Percentiles rank a stretch among this genome's conserved stretches.
Evolutionary conservation across 768 basidiomycete species (phyloP).

Genomic region (Kwoniella botswanensis): DNA sequence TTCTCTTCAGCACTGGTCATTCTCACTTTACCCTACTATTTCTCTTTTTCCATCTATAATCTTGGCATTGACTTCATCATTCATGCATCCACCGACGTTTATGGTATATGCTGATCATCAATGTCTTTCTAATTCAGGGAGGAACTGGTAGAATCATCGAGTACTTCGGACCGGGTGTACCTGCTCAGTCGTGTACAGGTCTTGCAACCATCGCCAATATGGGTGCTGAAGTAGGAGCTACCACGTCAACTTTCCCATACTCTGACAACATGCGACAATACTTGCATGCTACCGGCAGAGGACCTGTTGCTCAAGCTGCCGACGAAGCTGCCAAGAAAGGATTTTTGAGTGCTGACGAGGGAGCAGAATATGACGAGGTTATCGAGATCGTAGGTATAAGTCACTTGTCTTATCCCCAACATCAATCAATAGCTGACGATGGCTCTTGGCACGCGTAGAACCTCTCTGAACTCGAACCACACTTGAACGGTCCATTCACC

Average conservation of each 20-base stretch:
- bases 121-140: slow-evolving; percentile 64
- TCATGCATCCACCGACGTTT: no score
- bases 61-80: no score
- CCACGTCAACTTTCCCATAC: slow-evolving; percentile 97
- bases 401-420: no score
- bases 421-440: not conserved
- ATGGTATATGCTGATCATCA: no score
- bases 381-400: slow-evolving; percentile 78
- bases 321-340: slow-evolving; percentile 78
- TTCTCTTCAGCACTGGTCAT: not conserved
- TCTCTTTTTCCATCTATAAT: not conserved
- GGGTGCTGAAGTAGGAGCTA: slow-evolving; percentile 99
- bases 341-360: slow-evolving; percentile 81
- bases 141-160: slow-evolving; percentile 95
- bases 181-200: slow-evolving; percentile 88
- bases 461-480: slow-evolving; percentile 84
- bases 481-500: slow-evolving; percentile 95
- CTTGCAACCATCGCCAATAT: slow-evolving; percentile 97
- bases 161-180: slow-evolving; percentile 93
- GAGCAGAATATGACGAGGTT: slow-evolving; percentile 90
- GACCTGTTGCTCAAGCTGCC: slow-evolving; percentile 81
- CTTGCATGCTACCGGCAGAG: slow-evolving; percentile 85
- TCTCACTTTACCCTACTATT: not conserved
- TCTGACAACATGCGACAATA: slow-evolving; percentile 86
- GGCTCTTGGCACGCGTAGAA: slow-evolving; percentile 63